Conservation (phyloP, 345 rosid genomes). For the Viola odorata region DNA sequence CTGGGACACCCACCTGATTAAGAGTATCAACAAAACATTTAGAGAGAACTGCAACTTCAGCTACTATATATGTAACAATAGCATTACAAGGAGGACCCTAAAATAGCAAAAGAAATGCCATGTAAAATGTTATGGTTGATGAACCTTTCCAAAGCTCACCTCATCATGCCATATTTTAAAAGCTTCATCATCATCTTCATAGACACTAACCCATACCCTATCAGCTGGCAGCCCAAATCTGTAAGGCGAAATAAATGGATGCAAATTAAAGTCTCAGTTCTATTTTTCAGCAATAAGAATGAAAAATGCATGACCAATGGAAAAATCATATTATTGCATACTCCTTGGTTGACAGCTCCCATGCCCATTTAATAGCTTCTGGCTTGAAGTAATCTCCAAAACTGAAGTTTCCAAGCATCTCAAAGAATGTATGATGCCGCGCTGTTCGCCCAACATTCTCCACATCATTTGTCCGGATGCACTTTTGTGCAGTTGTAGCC, state of each 20-base stretch:
- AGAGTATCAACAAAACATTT: not conserved
- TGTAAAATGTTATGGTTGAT: not conserved
- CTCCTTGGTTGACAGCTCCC: constrained; percentile 91
- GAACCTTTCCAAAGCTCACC: constrained; percentile 30
- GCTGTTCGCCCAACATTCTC: constrained; percentile 93
- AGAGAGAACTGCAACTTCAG: constrained; percentile 1
- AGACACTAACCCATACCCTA: constrained; percentile 80
- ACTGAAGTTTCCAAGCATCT: constrained; percentile 97
- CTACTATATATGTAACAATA: not conserved
- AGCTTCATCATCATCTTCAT: constrained; percentile 83
- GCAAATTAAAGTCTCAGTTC: not conserved
- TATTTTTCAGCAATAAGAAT: not conserved
- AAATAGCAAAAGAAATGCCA: not conserved
- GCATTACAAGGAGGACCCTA: not conserved
- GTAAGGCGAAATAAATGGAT: constrained; percentile 8
- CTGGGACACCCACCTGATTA: constrained; percentile 70
- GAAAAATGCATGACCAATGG: not conserved
- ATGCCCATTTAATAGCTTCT: constrained; percentile 92
- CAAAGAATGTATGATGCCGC: constrained; percentile 90
- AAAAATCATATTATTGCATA: constrained; percentile 29
- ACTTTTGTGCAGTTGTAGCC: constrained; percentile 83
- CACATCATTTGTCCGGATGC: constrained; percentile 88
- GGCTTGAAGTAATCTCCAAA: constrained; percentile 94
- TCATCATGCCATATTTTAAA: constrained; percentile 80
- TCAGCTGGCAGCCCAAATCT: constrained; percentile 63